These are phyloP conservation scores for Draba incana DNA, from an alignment of 345 rosid genomes.

Conservation along the genomic window DNA sequence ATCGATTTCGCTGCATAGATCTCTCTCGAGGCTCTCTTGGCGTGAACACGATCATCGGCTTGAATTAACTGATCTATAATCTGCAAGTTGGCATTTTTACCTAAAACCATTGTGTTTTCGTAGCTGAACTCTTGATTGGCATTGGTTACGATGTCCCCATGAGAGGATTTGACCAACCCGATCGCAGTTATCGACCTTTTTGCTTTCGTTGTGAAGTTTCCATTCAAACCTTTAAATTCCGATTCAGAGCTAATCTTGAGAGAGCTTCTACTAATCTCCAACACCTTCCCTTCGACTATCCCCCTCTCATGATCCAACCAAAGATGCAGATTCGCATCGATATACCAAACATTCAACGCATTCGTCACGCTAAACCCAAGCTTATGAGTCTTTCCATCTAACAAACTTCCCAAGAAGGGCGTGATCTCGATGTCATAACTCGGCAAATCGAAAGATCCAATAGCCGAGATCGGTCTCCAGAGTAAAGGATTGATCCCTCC, in stretches of 20 bases:
- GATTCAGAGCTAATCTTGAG: conserved; percentile 42
- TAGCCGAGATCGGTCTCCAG: conserved; percentile 82
- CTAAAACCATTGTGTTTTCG: conserved; percentile 60
- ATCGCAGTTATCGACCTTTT: conserved; percentile 54
- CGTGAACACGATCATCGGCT: conserved; percentile 53
- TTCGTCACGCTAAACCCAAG: conserved; percentile 71
- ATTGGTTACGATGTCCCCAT: conserved; percentile 59
- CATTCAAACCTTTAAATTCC: conserved; percentile 58
- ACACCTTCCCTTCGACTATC: conserved; percentile 60
- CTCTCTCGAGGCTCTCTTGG: conserved; percentile 37
- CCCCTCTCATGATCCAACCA: conserved; percentile 62
- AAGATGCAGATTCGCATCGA: conserved; percentile 90
- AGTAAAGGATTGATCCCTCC: conserved; percentile 86
- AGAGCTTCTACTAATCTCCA: conserved; percentile 50
- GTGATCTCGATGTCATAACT: conserved; percentile 84
- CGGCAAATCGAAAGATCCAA: conserved; percentile 88
- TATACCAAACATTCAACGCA: conserved; percentile 80
- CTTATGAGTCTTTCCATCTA: conserved; percentile 69
- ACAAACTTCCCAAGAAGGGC: conserved; percentile 59
- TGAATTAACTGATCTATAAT: conserved; percentile 61
- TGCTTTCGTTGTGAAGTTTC: conserved; percentile 55
- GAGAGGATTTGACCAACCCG: conserved; percentile 74
- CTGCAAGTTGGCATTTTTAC: conserved; percentile 56
- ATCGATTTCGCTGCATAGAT: conserved; percentile 41
- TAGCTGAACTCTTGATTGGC: conserved; percentile 56